phyloP scores from a whole-genome alignment of 1,139 yeast genomes.

The Taphrina pruni region DNA sequence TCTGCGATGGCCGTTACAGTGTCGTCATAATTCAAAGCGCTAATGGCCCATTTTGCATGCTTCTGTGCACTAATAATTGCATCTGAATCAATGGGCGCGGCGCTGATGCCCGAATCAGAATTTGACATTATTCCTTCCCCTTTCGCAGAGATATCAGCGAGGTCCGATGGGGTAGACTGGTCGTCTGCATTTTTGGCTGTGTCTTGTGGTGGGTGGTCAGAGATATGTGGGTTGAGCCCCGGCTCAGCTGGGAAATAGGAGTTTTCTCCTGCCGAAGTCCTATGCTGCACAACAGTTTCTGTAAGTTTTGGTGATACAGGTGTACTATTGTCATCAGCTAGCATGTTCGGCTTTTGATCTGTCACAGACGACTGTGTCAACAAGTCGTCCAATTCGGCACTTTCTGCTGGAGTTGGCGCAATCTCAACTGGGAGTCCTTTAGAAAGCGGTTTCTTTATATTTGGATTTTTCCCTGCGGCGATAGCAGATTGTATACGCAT shows the following conservation, averaged over 20 bases:
- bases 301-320: background rate
- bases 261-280: background rate
- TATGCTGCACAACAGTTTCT: background rate
- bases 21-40: conserved; percentile 93
- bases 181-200: conserved; percentile 44
- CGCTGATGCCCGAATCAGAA: background rate
- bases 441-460: conserved; percentile 49
- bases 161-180: background rate
- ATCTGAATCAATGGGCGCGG: conserved; percentile 57
- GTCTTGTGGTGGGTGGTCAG: background rate
- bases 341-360: background rate
- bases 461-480: conserved; percentile 61
- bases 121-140: background rate
- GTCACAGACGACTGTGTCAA: conserved; percentile 23
- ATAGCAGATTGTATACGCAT: conserved; percentile 60
- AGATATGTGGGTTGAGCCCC: background rate
- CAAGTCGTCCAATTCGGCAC: conserved; percentile 50
- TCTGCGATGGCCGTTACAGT: conserved; percentile 79
- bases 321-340: too few species aligned
- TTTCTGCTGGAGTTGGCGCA: conserved; percentile 47
- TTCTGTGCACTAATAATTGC: conserved; percentile 74
- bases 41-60: conserved; percentile 86
- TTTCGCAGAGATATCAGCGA: background rate
- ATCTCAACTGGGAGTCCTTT: conserved; percentile 47
- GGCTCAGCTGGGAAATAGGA: background rate